Conservation (phyloP, 2,329 filamentous ascomycete genomes). For the Aspergillus neotritici region DNA sequence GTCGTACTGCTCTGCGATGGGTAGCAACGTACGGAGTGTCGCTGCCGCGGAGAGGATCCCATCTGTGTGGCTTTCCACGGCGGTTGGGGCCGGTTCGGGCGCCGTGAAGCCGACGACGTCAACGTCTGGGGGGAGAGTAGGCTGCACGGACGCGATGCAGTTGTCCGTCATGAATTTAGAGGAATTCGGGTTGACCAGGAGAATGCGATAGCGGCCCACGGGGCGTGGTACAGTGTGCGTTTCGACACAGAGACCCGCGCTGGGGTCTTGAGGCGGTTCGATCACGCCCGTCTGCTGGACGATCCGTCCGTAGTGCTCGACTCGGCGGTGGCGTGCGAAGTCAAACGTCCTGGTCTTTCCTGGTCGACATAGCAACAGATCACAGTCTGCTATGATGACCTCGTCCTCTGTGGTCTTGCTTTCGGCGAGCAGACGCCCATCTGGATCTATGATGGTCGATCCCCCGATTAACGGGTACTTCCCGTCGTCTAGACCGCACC, state of each 20-base stretch:
- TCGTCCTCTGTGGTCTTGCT: slow-evolving; percentile 46
- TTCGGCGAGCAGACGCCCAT: slow-evolving; percentile 49
- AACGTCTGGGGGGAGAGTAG: slow-evolving; percentile 45
- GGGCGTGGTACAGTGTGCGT: neutral
- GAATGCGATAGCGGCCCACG: slow-evolving; percentile 28
- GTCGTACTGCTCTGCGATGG: slow-evolving; percentile 41
- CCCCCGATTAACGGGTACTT: slow-evolving; percentile 47
- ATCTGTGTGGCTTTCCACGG: slow-evolving; percentile 49
- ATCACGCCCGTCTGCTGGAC: slow-evolving; percentile 26
- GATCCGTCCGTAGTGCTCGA: slow-evolving; percentile 27
- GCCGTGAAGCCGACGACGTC: slow-evolving; percentile 48
- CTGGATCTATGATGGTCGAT: slow-evolving; percentile 45
- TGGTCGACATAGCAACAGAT: slow-evolving; percentile 44
- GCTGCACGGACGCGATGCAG: slow-evolving; percentile 41
- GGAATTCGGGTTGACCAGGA: slow-evolving; percentile 47
- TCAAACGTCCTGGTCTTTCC: slow-evolving; percentile 45
- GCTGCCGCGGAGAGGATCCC: slow-evolving; percentile 48
- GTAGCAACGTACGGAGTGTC: slow-evolving; percentile 37
- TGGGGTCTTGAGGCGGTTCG: slow-evolving; percentile 32
- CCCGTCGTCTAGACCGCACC: slow-evolving; percentile 50
- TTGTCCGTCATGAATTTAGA: slow-evolving; percentile 45
- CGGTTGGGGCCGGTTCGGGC: slow-evolving; percentile 45
- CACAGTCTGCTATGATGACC: slow-evolving; percentile 48
- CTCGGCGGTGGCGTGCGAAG: slow-evolving; percentile 27
- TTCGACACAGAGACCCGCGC: no score